Evolutionary conservation across 2,329 filamentous ascomycete species (phyloP), one percentile per base, ranked within the genome.

Genomic region (Ophiosphaerella korrae): DNA sequence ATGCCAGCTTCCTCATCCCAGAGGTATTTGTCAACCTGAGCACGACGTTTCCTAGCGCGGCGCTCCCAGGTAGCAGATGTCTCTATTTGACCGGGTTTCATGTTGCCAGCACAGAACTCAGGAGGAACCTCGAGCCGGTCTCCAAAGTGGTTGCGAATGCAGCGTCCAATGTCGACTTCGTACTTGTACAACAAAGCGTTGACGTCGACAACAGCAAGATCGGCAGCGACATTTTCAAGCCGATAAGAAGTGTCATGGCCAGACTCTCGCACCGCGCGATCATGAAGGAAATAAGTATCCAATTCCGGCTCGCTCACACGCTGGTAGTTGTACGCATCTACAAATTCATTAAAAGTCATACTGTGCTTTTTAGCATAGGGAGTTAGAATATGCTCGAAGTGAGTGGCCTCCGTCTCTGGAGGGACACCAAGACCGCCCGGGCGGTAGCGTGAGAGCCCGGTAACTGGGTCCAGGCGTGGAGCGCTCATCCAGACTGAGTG

Each of bases 171-270:
- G 67, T 99, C 94, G 26, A 87, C 87, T 76, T 99, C 94, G 70
- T 97, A 97, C 76, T 97, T 97, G 84, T 94, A 99, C 24, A 99
- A 79, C 26, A 96, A 81, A 24, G 92, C 94, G 77, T 99, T 97
- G 48, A 97, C 82, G 68, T 99, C 94, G 52, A 97, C 90, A 0
- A 92, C 97, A 9, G 92, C 94, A 23, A 97, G 80, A 69, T 97
- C 86, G 9, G 90, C 94, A 34, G 70, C 70, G 21, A 95, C 83
- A 40, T 86, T 88, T 75, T 97, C 94, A 16, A 99, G 82, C 14
- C 94, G 90, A 75, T 97, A 97, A 13, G 90, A 90, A 2, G 94
- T 99, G 71, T 99, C 94, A 74, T 99, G 94, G 11, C 94, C 94
- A 14, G 93, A 97, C 75, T 99, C 94, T 60, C 94, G 88, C 31